Evolutionary conservation across 1,284 basidiomycete species (phyloP).

Genomic region (Phellinidium pouzarii): DNA sequence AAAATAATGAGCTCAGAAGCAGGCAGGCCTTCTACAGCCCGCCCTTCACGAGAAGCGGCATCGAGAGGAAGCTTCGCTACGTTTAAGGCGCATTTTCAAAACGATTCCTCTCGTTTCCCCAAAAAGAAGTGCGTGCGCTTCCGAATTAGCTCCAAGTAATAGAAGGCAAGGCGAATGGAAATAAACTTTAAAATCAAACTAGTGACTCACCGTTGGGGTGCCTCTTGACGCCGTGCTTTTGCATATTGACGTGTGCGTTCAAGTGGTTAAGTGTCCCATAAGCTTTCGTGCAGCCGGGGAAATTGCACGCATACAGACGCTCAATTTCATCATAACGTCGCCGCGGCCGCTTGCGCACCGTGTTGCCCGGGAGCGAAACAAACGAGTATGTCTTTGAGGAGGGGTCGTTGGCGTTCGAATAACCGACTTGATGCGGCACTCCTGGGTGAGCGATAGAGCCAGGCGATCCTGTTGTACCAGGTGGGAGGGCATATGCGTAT

Average conservation of each 20-base stretch:
- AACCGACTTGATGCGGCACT: not conserved
- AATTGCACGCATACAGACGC: conserved; percentile 81
- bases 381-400: conserved; percentile 67
- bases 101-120: no score
- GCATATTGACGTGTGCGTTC: conserved; percentile 90
- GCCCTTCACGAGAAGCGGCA: not conserved
- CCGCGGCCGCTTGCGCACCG: conserved; percentile 76
- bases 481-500: not conserved
- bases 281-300: conserved; percentile 77
- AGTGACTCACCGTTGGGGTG: conserved; percentile 66
- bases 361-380: conserved; percentile 69
- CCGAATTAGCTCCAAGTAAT: no score
- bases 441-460: not conserved
- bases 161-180: not conserved
- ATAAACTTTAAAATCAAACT: conserved; percentile 14
- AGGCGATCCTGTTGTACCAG: not conserved
- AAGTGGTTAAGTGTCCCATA: conserved; percentile 89
- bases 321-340: conserved; percentile 88
- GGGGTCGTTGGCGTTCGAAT: conserved; percentile 2
- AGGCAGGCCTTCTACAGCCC: not conserved
- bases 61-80: no score
- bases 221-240: conserved; percentile 81
- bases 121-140: no score
- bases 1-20: not conserved
- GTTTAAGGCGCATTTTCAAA: no score